phyloP scores from a whole-genome alignment of 225 moss, liverwort and hornwort species.

The Polytrichum formosum region DNA sequence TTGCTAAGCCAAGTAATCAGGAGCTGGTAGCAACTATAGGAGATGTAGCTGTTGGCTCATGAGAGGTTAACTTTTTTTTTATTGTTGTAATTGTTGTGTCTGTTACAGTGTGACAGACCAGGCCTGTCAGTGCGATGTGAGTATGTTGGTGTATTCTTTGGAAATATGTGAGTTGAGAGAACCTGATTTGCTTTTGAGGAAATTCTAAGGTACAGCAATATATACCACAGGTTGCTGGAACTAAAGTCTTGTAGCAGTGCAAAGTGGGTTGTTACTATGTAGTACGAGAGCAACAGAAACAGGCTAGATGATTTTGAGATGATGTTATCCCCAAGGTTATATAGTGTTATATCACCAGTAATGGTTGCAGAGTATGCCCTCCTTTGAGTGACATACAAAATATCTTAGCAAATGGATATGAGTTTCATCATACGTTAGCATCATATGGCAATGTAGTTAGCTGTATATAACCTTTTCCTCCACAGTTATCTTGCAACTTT shows the following conservation, averaged over 20 bases:
- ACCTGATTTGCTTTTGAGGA: slow-evolving; percentile 29
- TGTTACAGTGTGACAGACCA: neutral
- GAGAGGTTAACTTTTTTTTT: slow-evolving; percentile 16
- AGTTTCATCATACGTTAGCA: slow-evolving; percentile 6
- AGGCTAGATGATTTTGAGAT: slow-evolving; percentile 15
- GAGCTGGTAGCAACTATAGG: slow-evolving; percentile 26
- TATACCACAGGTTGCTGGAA: slow-evolving; percentile 8
- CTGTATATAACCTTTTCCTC: slow-evolving; percentile 17
- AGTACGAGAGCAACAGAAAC: slow-evolving; percentile 12
- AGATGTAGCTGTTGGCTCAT: slow-evolving; percentile 58
- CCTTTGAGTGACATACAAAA: slow-evolving; percentile 1
- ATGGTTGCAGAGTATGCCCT: slow-evolving; percentile 1
- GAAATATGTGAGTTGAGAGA: slow-evolving; percentile 17
- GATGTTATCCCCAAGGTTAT: slow-evolving; percentile 6
- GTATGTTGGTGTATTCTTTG: slow-evolving; percentile 1
- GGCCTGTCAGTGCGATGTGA: neutral
- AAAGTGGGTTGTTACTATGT: slow-evolving; percentile 12
- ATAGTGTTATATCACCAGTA: slow-evolving; percentile 6
- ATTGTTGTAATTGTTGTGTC: slow-evolving; percentile 1
- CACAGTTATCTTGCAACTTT: slow-evolving; percentile 1
- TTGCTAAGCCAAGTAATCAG: slow-evolving; percentile 33
- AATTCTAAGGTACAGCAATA: slow-evolving; percentile 32
- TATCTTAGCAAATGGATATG: slow-evolving; percentile 3
- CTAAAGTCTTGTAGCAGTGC: slow-evolving; percentile 10
- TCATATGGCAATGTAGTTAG: slow-evolving; percentile 16